These are phyloP conservation scores for Juglanconis sp. DNA, from an alignment of 2,329 filamentous ascomycete genomes.

Conservation along the genomic window DNA sequence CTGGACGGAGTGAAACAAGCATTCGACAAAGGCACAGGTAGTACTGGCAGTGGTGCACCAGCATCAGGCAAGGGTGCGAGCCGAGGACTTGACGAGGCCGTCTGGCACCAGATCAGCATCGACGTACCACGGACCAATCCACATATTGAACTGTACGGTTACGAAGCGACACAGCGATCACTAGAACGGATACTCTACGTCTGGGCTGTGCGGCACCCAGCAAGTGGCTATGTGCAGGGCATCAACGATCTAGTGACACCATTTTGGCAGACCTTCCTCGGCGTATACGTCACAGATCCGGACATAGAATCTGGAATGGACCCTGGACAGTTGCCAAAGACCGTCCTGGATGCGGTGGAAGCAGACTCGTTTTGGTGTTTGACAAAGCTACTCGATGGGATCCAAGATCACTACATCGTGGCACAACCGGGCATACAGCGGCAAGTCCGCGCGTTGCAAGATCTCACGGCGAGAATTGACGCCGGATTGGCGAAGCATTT, in stretches of 20 bases:
- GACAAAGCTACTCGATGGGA: slow-evolving; percentile 95
- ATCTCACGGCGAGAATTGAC: slow-evolving; percentile 89
- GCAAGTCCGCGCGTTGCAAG: slow-evolving; percentile 83
- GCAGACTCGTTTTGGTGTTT: slow-evolving; percentile 98
- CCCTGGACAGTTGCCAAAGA: slow-evolving; percentile 84
- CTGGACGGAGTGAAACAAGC: slow-evolving; percentile 80
- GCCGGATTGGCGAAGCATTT: slow-evolving; percentile 80
- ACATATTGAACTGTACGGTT: slow-evolving; percentile 90
- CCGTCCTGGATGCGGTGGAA: slow-evolving; percentile 93
- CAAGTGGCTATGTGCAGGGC: slow-evolving; percentile 95
- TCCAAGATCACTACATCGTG: slow-evolving; percentile 98
- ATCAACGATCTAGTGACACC: slow-evolving; percentile 98
- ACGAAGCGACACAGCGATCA: slow-evolving; percentile 92
- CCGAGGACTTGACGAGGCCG: slow-evolving; percentile 84
- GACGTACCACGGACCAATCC: slow-evolving; percentile 95
- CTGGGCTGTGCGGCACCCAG: slow-evolving; percentile 96
- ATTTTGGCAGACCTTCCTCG: slow-evolving; percentile 96
- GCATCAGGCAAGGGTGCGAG: slow-evolving; percentile 18
- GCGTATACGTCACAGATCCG: slow-evolving; percentile 89
- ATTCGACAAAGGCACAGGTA: slow-evolving; percentile 61
- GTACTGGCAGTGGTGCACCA: slow-evolving; percentile 20
- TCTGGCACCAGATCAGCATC: slow-evolving; percentile 99
- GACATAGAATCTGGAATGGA: slow-evolving; percentile 96
- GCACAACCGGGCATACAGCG: slow-evolving; percentile 95
- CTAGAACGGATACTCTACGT: slow-evolving; percentile 93